phyloP scores from a whole-genome alignment of 1,284 basidiomycete genomes.

The Ustilago vetiveriae region DNA sequence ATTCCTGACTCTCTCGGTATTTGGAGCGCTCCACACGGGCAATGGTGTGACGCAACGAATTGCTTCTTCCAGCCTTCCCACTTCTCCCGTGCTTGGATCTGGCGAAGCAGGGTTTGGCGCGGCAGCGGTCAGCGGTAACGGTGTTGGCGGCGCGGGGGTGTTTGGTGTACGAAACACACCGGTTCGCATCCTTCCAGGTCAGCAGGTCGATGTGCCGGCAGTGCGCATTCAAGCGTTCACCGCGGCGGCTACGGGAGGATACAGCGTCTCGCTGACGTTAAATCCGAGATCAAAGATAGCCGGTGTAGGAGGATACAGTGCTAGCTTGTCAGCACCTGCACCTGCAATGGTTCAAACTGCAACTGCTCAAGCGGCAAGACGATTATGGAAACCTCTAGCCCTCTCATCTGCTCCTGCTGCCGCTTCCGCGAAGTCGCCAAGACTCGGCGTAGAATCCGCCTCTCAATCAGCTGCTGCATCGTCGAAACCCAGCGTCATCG shows the following conservation, averaged over 20 bases:
- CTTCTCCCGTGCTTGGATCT: conserved; percentile 3
- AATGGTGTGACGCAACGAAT: conserved; percentile 4
- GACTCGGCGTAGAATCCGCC: neutral
- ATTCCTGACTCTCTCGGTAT: conserved; percentile 25
- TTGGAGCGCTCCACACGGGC: conserved; percentile 31
- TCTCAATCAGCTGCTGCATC: neutral
- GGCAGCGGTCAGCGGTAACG: neutral
- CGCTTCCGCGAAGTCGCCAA: neutral
- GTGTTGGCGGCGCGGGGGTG: neutral
- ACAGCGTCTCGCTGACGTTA: conserved; percentile 18
- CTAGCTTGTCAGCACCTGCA: conserved; percentile 11
- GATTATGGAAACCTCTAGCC: conserved; percentile 19
- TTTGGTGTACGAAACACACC: conserved; percentile 32
- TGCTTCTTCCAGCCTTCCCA: conserved; percentile 20
- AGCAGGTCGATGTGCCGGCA: conserved; percentile 5
- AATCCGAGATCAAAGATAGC: conserved; percentile 5
- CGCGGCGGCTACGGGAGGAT: conserved; percentile 23
- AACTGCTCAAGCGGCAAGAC: neutral
- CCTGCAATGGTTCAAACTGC: neutral
- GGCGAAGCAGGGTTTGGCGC: neutral
- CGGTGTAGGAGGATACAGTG: conserved; percentile 3
- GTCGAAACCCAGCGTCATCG: neutral
- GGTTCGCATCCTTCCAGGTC: conserved; percentile 2
- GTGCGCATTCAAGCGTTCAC: conserved; percentile 26
- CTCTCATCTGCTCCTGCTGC: neutral